These are phyloP conservation scores for Russula emetica DNA, from an alignment of 768 basidiomycete genomes.

Conservation along the genomic window DNA sequence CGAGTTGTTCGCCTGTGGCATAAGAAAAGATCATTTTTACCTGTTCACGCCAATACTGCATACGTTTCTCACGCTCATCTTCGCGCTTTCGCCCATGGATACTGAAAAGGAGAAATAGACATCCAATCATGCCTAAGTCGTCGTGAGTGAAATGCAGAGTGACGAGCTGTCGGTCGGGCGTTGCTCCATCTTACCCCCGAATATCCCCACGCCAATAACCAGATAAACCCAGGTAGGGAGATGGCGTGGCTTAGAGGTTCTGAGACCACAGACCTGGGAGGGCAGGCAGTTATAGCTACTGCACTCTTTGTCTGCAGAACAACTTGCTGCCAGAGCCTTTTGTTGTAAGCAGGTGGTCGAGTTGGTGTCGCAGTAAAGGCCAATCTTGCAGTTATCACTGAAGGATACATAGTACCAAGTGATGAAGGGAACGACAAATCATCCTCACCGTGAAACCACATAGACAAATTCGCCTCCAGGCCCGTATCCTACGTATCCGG, in stretches of 20 bases:
- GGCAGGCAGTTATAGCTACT: slow-evolving; percentile 67
- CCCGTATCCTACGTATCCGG: slow-evolving; percentile 68
- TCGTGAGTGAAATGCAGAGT: neutral
- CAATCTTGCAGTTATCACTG: slow-evolving; percentile 69
- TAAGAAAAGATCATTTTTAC: slow-evolving; percentile 35
- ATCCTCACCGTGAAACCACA: slow-evolving; percentile 68
- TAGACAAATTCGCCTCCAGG: slow-evolving; percentile 58
- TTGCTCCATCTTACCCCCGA: slow-evolving; percentile 50
- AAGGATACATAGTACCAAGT: slow-evolving; percentile 3
- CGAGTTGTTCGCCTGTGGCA: neutral
- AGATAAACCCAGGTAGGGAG: slow-evolving; percentile 68
- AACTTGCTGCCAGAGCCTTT: slow-evolving; percentile 55
- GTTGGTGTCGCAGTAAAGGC: slow-evolving; percentile 71
- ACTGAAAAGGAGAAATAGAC: slow-evolving; percentile 62
- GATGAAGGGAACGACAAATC: neutral
- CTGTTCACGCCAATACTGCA: slow-evolving; percentile 90
- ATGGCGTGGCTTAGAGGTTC: slow-evolving; percentile 56
- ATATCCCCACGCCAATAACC: slow-evolving; percentile 64
- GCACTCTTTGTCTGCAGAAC: slow-evolving; percentile 64
- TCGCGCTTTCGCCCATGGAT: slow-evolving; percentile 70
- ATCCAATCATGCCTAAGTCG: slow-evolving; percentile 64
- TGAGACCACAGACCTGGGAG: slow-evolving; percentile 56
- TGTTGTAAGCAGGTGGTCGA: slow-evolving; percentile 52
- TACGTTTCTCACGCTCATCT: slow-evolving; percentile 73
- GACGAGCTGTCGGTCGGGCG: too few species aligned